These are phyloP conservation scores for Diaporthe destruens DNA, from an alignment of 2,329 filamentous ascomycete genomes.

Conservation along the genomic window DNA sequence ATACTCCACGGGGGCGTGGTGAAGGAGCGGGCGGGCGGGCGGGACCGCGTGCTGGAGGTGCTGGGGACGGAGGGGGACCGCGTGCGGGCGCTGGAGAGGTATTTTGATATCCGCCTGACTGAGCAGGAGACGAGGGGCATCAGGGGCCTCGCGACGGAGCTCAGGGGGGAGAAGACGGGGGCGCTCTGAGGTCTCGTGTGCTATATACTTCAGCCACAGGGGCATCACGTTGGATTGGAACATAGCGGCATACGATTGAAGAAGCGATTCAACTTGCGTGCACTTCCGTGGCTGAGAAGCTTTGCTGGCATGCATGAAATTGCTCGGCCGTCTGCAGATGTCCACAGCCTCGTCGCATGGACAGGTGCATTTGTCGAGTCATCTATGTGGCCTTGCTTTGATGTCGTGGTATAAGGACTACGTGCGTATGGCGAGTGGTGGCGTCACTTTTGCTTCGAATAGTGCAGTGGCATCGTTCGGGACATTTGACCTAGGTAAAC, in stretches of 20 bases:
- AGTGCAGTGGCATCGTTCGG: too few species aligned
- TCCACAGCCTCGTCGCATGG: too few species aligned
- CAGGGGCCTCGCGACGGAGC: slow-evolving; percentile 51
- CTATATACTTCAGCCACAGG: background rate
- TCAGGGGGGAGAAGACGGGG: slow-evolving; percentile 36
- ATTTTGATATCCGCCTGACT: slow-evolving; percentile 63
- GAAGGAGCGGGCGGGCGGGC: slow-evolving; percentile 55
- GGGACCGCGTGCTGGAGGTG: slow-evolving; percentile 56
- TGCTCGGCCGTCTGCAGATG: background rate
- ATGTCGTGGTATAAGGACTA: too few species aligned
- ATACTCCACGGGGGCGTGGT: slow-evolving; percentile 60
- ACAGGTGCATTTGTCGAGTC: too few species aligned
- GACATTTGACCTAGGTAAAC: too few species aligned
- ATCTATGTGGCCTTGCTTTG: background rate
- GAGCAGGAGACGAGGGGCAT: slow-evolving; percentile 63
- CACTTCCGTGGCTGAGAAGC: background rate
- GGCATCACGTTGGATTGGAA: too few species aligned
- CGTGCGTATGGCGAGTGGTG: too few species aligned
- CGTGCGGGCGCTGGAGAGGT: slow-evolving; percentile 60
- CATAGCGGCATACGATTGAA: background rate
- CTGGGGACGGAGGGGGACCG: slow-evolving; percentile 63
- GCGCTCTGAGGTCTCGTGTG: background rate
- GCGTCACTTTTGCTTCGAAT: too few species aligned
- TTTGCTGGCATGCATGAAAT: background rate
- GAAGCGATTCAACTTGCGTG: background rate